These are phyloP conservation scores for Boletellus ananas DNA, from an alignment of 768 basidiomycete genomes.

Conservation along the genomic window DNA sequence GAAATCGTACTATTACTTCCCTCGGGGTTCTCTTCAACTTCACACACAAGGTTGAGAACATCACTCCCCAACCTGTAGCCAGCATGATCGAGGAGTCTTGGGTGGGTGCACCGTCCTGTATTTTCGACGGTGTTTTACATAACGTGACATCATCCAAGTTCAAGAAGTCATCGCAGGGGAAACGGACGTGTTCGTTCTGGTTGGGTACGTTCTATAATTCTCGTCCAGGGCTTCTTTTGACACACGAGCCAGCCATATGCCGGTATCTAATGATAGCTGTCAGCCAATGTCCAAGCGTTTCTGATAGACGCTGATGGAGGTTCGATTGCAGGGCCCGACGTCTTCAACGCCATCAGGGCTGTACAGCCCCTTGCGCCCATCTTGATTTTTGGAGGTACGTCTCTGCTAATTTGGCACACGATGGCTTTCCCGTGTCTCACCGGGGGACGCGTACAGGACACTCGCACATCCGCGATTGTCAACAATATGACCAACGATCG, in stretches of 20 bases:
- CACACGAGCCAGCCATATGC: slow-evolving; percentile 66
- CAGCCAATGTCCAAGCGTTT: slow-evolving; percentile 12
- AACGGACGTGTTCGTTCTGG: slow-evolving; percentile 79
- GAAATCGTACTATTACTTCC: slow-evolving; percentile 62
- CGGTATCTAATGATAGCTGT: slow-evolving; percentile 67
- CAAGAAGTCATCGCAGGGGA: slow-evolving; percentile 71
- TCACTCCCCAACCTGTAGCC: slow-evolving; percentile 68
- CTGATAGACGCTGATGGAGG: background rate
- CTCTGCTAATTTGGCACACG: background rate
- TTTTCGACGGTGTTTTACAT: background rate
- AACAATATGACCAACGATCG: slow-evolving; percentile 19
- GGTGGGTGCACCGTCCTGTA: slow-evolving; percentile 37
- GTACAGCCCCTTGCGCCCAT: slow-evolving; percentile 73
- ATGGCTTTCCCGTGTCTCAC: background rate
- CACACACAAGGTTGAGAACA: slow-evolving; percentile 63
- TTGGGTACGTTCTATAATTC: slow-evolving; percentile 42
- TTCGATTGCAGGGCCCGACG: slow-evolving; percentile 52
- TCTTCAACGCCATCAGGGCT: slow-evolving; percentile 70
- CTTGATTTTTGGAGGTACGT: slow-evolving; percentile 70
- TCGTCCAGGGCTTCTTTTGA: background rate
- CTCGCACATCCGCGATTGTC: slow-evolving; percentile 28
- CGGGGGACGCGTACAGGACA: slow-evolving; percentile 44
- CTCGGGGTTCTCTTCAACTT: slow-evolving; percentile 81
- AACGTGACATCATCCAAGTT: slow-evolving; percentile 46
- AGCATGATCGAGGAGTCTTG: slow-evolving; percentile 79